Conservation (phyloP, 768 basidiomycete genomes). For the Phylloporus rhodoxanthus region DNA sequence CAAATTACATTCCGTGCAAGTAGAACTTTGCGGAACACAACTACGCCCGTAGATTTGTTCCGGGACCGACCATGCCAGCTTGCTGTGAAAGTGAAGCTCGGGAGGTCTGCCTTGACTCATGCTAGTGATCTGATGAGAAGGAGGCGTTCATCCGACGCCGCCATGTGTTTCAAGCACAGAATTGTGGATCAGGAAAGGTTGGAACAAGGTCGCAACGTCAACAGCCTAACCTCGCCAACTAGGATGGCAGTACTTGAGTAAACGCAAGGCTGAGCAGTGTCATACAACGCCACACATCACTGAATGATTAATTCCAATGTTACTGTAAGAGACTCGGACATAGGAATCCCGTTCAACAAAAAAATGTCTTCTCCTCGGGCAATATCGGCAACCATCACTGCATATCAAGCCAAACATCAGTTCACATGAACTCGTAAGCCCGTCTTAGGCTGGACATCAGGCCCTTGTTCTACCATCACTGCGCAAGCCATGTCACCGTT, state of each 20-base stretch:
- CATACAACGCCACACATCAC: conserved; percentile 26
- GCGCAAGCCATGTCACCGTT: conserved; percentile 11
- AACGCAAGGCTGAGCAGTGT: conserved; percentile 18
- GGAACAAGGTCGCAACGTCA: conserved; percentile 25
- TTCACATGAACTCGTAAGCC: not conserved
- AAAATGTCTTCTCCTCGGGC: conserved; percentile 1
- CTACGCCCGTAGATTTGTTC: conserved; percentile 1
- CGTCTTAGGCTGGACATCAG: not conserved
- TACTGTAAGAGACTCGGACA: conserved; percentile 1
- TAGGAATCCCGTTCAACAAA: not conserved
- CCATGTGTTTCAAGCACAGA: conserved; percentile 18
- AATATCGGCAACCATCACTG: not conserved
- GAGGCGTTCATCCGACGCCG: conserved; percentile 1
- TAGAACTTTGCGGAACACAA: not conserved
- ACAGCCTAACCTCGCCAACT: conserved; percentile 18
- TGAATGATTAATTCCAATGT: conserved; percentile 12
- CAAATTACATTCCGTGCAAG: not conserved
- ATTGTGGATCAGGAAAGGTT: conserved; percentile 2
- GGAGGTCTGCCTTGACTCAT: not conserved
- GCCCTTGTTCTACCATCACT: conserved; percentile 13
- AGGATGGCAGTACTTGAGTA: conserved; percentile 15
- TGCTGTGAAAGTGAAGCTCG: not conserved
- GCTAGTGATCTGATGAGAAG: not conserved
- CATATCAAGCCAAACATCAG: not conserved
- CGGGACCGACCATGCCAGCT: not conserved